Evolutionary conservation across 2,329 filamentous ascomycete species (phyloP).

Genomic region (Fusarium pseudocircinatum): DNA sequence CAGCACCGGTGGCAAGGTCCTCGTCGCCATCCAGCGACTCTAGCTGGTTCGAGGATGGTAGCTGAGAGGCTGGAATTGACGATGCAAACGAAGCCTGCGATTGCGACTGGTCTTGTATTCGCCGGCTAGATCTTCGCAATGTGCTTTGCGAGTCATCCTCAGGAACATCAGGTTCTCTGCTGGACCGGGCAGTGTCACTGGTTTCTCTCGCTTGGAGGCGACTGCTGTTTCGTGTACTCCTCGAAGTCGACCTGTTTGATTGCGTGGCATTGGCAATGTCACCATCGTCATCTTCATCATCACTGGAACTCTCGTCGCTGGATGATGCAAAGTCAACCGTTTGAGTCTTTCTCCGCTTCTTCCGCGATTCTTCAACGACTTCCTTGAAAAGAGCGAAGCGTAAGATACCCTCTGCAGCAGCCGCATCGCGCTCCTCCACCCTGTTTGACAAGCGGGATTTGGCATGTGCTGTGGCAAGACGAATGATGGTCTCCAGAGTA

Average conservation of each 20-base stretch:
- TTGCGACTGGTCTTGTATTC: constrained; percentile 52
- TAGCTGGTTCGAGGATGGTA: constrained; percentile 57
- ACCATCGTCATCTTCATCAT: constrained; percentile 62
- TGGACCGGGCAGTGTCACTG: constrained; percentile 38
- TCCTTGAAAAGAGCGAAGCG: constrained; percentile 98
- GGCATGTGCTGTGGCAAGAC: constrained; percentile 94
- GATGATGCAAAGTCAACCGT: constrained; percentile 67
- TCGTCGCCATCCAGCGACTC: constrained; percentile 56
- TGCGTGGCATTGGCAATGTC: constrained; percentile 61
- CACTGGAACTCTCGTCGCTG: constrained; percentile 66
- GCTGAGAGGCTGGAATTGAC: constrained; percentile 80
- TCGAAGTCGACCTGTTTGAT: constrained; percentile 35
- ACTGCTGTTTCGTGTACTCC: constrained; percentile 44
- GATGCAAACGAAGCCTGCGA: constrained; percentile 76
- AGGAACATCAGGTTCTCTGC: constrained; percentile 54
- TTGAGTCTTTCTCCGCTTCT: constrained; percentile 80
- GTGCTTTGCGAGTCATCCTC: constrained; percentile 48
- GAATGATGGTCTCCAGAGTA: constrained; percentile 97
- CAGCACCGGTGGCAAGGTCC: constrained; percentile 53
- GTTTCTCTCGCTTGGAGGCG: constrained; percentile 38
- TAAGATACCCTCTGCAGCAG: constrained; percentile 87
- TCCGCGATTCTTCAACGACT: constrained; percentile 81
- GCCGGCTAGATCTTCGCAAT: constrained; percentile 55
- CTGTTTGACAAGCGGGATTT: constrained; percentile 88
- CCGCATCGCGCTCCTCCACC: constrained; percentile 89